A percentile compares a stretch with the other conserved stretches of the same genome.
These are phyloP conservation scores for Neonectria coccinea DNA, from an alignment of 2,329 filamentous ascomycete species.

Conservation along the genomic window DNA sequence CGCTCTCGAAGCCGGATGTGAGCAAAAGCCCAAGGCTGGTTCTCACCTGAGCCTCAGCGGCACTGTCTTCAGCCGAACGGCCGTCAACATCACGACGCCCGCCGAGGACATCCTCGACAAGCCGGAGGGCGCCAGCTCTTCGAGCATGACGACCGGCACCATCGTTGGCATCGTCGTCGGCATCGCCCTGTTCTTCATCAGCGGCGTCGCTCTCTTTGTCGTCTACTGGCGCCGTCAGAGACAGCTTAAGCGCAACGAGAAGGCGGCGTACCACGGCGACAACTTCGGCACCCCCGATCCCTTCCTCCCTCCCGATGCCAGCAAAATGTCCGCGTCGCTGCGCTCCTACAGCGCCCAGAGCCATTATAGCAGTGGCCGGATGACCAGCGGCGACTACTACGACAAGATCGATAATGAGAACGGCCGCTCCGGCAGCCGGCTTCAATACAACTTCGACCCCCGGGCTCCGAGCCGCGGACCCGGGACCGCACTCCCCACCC, in stretches of 20 bases:
- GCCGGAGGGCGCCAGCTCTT: slow-evolving; percentile 43
- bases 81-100: slow-evolving; percentile 56
- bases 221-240: slow-evolving; percentile 62
- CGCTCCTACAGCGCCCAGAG: slow-evolving; percentile 22
- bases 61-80: slow-evolving; percentile 53
- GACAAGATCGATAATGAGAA: slow-evolving; percentile 51
- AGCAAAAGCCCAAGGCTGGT: slow-evolving; percentile 57
- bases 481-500: slow-evolving; percentile 56
- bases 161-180: slow-evolving; percentile 66
- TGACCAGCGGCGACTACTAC: slow-evolving; percentile 56
- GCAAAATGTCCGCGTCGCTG: slow-evolving; percentile 14
- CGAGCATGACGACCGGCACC: slow-evolving; percentile 58
- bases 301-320: slow-evolving; percentile 31
- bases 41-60: slow-evolving; percentile 55
- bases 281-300: slow-evolving; percentile 36
- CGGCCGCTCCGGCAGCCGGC: slow-evolving; percentile 17
- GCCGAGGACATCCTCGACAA: slow-evolving; percentile 42
- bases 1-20: slow-evolving; percentile 61
- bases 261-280: slow-evolving; percentile 27
- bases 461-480: slow-evolving; percentile 38
- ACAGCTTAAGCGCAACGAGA: slow-evolving; percentile 18
- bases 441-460: slow-evolving; percentile 47
- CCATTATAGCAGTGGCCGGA: slow-evolving; percentile 35
- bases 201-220: slow-evolving; percentile 57
- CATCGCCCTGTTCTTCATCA: slow-evolving; percentile 56